Conservation (phyloP, 768 basidiomycete genomes). For the Mycena leptocephala region DNA sequence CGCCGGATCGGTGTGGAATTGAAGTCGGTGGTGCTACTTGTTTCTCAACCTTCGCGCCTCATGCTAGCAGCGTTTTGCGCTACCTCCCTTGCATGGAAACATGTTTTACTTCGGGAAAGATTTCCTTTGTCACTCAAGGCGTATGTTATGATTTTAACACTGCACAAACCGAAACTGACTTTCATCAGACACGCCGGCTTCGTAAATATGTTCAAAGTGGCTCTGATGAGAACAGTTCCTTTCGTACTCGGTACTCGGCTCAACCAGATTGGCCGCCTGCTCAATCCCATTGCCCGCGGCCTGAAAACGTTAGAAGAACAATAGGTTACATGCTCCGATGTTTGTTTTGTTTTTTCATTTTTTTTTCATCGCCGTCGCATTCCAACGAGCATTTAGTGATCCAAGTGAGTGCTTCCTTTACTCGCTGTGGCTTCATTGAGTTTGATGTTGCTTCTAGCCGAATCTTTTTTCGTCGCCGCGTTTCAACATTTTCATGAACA, state of each 20-base stretch:
- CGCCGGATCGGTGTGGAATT: no score
- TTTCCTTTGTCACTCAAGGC: not conserved
- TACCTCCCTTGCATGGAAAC: no score
- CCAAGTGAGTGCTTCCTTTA: not conserved
- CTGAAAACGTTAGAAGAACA: constrained; percentile 3
- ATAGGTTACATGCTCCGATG: not conserved
- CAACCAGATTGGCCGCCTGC: not conserved
- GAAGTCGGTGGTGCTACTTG: no score
- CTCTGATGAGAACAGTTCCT: not conserved
- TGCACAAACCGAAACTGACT: not conserved
- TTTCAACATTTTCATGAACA: no score
- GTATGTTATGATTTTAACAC: constrained; percentile 10
- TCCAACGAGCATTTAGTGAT: not conserved
- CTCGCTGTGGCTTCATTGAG: not conserved
- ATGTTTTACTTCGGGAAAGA: not conserved
- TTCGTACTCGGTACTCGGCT: not conserved
- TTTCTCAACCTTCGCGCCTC: no score
- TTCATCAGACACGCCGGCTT: not conserved
- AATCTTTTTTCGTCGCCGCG: no score
- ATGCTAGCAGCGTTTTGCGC: no score
- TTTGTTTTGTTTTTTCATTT: not conserved
- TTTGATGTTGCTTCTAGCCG: not conserved
- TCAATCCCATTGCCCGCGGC: not conserved
- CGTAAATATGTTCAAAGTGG: not conserved
- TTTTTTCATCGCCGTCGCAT: not conserved